phyloP scores from a whole-genome alignment of 108 stramenopile species.

The Nannochloropsis salina region DNA sequence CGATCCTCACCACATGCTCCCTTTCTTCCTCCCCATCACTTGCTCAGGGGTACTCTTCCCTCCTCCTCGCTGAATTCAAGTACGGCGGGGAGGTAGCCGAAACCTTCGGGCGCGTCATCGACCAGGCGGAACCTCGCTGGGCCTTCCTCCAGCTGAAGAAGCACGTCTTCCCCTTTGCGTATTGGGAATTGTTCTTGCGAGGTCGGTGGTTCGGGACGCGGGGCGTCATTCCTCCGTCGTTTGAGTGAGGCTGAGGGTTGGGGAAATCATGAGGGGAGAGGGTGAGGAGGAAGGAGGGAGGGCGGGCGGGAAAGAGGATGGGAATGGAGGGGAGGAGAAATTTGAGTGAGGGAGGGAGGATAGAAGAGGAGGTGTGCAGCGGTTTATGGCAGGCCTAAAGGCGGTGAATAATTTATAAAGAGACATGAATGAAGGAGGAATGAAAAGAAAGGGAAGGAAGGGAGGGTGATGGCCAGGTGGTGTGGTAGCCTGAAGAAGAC shows the following conservation, averaged over 20 bases:
- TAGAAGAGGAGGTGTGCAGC: neutral
- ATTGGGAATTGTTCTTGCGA: neutral
- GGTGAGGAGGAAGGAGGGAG: neutral
- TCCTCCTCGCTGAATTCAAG: neutral
- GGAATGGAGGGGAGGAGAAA: neutral
- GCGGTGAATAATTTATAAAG: no score
- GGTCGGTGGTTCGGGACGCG: neutral
- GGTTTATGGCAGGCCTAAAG: neutral
- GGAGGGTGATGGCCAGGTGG: no score
- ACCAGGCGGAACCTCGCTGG: neutral
- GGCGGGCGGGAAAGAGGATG: neutral
- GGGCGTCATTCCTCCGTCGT: slow-evolving; percentile 12
- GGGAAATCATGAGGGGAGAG: neutral
- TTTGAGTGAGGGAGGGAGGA: neutral
- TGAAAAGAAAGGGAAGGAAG: no score
- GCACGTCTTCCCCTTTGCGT: neutral
- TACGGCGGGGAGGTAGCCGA: neutral
- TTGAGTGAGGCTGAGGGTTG: neutral
- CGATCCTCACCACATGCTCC: neutral
- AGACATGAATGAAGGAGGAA: no score
- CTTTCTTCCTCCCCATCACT: neutral
- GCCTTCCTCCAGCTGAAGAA: neutral
- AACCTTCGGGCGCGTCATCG: neutral
- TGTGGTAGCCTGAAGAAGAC: no score
- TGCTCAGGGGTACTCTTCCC: neutral